phyloP scores from a whole-genome alignment of 352 stramenopile genomes.

The Phytopythium cucurbitacearum region DNA sequence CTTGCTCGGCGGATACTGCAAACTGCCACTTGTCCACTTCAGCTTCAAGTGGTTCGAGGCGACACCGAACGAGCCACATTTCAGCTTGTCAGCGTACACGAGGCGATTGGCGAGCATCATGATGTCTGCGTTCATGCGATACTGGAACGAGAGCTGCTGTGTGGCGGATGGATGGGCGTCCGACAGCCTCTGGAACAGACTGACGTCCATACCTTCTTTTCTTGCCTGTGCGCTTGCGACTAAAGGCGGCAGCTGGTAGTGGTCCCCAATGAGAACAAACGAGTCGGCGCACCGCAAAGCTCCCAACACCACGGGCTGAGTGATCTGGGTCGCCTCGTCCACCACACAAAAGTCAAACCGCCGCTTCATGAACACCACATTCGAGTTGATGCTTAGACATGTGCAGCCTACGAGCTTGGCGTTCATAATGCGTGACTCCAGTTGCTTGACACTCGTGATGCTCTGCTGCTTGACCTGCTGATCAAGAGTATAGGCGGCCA shows the following conservation, averaged over 20 bases:
- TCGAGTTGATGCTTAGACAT: constrained; percentile 69
- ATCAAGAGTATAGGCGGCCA: constrained; percentile 59
- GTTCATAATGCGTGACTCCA: constrained; percentile 45
- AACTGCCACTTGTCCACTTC: constrained; percentile 11
- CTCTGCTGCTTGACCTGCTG: constrained; percentile 20
- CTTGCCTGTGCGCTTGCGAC: constrained; percentile 88
- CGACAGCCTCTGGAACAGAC: constrained; percentile 90
- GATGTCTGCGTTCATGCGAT: constrained; percentile 97
- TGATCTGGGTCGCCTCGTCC: constrained; percentile 98
- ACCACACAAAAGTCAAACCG: constrained; percentile 98
- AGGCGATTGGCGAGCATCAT: constrained; percentile 95
- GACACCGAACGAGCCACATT: constrained; percentile 78
- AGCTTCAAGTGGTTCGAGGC: constrained; percentile 42
- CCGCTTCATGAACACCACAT: constrained; percentile 76
- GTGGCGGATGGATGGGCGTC: constrained; percentile 89
- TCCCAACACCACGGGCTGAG: constrained; percentile 92
- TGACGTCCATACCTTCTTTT: constrained; percentile 81
- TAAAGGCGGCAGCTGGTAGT: constrained; percentile 97
- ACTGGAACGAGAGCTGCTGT: constrained; percentile 96
- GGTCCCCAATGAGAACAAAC: constrained; percentile 98
- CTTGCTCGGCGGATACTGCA: constrained; percentile 12
- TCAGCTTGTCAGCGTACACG: constrained; percentile 92
- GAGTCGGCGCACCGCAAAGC: constrained; percentile 90
- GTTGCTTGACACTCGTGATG: constrained; percentile 31
- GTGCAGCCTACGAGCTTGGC: constrained; percentile 69